A percentile compares a stretch with the other conserved stretches of the same genome.
Conservation (phyloP, 345 rosid species). For the Euphorbia lathyris region DNA sequence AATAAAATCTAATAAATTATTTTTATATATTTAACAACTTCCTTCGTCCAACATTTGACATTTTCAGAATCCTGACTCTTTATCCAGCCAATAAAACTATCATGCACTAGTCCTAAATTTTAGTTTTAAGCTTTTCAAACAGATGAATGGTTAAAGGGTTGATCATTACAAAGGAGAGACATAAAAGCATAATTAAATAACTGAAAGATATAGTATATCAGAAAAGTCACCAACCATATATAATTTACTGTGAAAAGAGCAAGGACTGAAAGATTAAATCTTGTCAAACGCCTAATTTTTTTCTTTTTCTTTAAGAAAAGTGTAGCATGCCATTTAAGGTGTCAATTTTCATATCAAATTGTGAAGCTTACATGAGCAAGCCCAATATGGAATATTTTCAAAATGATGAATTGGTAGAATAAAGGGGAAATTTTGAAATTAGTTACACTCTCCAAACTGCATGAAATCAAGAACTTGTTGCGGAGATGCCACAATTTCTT, state of each 20-base stretch:
- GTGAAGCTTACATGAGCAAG: neutral
- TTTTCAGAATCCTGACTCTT: too few species aligned
- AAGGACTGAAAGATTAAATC: neutral
- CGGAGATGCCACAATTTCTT: conserved; percentile 91
- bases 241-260: neutral
- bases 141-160: neutral
- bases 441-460: conserved; percentile 87
- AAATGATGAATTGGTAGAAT: neutral
- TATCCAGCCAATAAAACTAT: neutral
- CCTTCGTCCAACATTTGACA: neutral
- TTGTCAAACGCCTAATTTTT: neutral
- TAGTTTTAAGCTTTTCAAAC: neutral
- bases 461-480: conserved; percentile 86
- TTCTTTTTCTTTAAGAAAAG: neutral
- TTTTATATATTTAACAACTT: neutral
- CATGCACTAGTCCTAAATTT: neutral
- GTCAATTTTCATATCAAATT: neutral
- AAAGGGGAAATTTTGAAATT: neutral
- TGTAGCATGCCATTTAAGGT: neutral
- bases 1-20: neutral
- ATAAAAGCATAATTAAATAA: neutral
- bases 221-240: neutral
- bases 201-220: neutral
- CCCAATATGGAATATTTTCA: neutral
- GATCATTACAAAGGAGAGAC: neutral